Percentiles rank a stretch among this genome's conserved stretches.
Conservation (phyloP, 106 monocot species). For the Allium sativum region DNA sequence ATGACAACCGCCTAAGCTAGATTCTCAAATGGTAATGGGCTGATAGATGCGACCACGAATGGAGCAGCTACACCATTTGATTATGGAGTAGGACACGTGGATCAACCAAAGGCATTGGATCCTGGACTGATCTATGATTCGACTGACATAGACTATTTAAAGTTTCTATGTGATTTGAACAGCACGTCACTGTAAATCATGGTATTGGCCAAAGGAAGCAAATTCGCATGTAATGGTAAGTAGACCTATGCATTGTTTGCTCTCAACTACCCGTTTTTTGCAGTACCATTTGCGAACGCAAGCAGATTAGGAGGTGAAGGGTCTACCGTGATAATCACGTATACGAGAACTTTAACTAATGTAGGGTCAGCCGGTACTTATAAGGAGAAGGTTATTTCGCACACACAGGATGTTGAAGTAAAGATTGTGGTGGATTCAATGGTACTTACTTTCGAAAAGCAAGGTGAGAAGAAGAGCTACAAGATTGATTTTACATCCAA, state of each 20-base stretch:
- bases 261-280: constrained; percentile 86
- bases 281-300: constrained; percentile 50
- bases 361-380: constrained; percentile 46
- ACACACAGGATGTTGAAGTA: constrained; percentile 22
- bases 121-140: constrained; percentile 88
- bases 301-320: constrained; percentile 6
- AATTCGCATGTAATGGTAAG: constrained; percentile 32
- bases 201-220: constrained; percentile 22
- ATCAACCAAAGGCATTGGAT: constrained; percentile 58
- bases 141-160: constrained; percentile 52
- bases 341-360: constrained; percentile 45
- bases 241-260: constrained; percentile 30
- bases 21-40: constrained; percentile 31
- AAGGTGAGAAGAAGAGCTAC: constrained; percentile 68
- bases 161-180: constrained; percentile 78
- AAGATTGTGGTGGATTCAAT: constrained; percentile 50
- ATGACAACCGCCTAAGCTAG: constrained; percentile 73
- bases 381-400: constrained; percentile 24
- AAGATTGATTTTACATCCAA: constrained; percentile 57
- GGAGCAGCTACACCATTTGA: constrained; percentile 62
- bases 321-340: constrained; percentile 26
- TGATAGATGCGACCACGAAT: constrained; percentile 66
- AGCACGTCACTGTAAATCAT: constrained; percentile 54
- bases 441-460: constrained; percentile 40
- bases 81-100: constrained; percentile 77